Base-by-base conservation (phyloP, 768 basidiomycete species). In the Leccinum obscurum region DNA sequence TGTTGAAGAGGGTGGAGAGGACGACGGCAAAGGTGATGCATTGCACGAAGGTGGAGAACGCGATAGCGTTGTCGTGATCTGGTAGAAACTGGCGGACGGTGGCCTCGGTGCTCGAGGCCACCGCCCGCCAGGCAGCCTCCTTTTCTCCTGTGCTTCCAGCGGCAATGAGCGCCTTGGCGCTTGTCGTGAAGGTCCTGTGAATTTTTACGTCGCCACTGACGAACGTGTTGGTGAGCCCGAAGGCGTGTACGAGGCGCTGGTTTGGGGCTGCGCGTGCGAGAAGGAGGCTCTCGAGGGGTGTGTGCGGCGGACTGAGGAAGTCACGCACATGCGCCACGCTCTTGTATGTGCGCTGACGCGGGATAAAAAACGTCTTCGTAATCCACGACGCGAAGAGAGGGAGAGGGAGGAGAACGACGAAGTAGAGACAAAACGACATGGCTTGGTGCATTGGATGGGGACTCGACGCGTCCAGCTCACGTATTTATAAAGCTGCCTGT, bases 151-250 rank as follows among this genome's bases (percentile, higher is more conserved):
- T 14, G 2, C 54, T n/a, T 11, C 44, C 20, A 4, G 44, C 20
- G 6, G 55, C 13, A 24, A 72, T 61, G 8, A 74, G 58, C 3
- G 55, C 54, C 59, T 68, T 72, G 34, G 72, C 72, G 6, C 22
- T 54, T 6, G 55, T 48, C 5, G 64, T 65, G 14, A 75, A 73
- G 0, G 49, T 22, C 28, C 57, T 66, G 60, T 85, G 72, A 0
- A 73, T 41, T 22, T 63, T 59, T 0, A 60, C 10, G 4, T 81
- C 74, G 0, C 55, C 34, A 39, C 77, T 80, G 26, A 86, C 84
- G 44, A 87, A 87, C 0, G 85, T 83, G 52, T 80, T 87, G 0
- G 80, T 77, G 9, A 75, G 32, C 0, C 64, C 65, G 6, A 74
- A 74, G 0, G 75, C 73, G 3, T 64, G 53, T 0, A 74, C 61